Conservation (phyloP, 164 flowering plant genomes). For the Warburgia ugandensis region DNA sequence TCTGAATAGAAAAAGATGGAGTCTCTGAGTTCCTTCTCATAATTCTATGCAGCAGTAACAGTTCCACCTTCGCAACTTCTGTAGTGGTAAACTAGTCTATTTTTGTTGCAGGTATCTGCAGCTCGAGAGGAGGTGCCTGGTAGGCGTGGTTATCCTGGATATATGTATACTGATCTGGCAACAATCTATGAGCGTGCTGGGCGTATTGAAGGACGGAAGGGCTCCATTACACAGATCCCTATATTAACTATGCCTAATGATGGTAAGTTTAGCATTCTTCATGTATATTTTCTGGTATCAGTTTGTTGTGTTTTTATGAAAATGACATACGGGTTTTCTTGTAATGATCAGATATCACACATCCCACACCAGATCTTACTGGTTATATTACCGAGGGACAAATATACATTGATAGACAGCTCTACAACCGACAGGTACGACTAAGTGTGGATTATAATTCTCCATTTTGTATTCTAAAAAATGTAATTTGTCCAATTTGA, state of each 20-base stretch:
- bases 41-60: too few species aligned
- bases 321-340: too few species aligned
- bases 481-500: too few species aligned
- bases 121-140: constrained; percentile 99
- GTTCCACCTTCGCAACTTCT: background rate
- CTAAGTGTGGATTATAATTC: background rate
- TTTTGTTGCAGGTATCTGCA: constrained; percentile 79
- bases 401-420: constrained; percentile 93
- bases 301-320: too few species aligned
- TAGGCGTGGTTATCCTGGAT: constrained; percentile 99
- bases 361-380: constrained; percentile 98
- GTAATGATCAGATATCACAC: constrained; percentile 68
- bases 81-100: background rate
- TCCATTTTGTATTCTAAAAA: background rate
- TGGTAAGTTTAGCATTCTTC: constrained; percentile 33
- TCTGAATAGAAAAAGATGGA: too few species aligned
- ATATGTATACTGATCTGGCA: constrained; percentile 98
- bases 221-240: constrained; percentile 97
- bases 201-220: constrained; percentile 92
- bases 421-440: constrained; percentile 78
- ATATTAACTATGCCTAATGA: constrained; percentile 97
- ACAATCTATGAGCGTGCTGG: constrained; percentile 98
- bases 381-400: constrained; percentile 99
- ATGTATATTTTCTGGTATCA: background rate
- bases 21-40: too few species aligned